These are phyloP conservation scores for Thielaviopsis cerberus DNA, from an alignment of 2,329 filamentous ascomycete genomes.

Conservation along the genomic window DNA sequence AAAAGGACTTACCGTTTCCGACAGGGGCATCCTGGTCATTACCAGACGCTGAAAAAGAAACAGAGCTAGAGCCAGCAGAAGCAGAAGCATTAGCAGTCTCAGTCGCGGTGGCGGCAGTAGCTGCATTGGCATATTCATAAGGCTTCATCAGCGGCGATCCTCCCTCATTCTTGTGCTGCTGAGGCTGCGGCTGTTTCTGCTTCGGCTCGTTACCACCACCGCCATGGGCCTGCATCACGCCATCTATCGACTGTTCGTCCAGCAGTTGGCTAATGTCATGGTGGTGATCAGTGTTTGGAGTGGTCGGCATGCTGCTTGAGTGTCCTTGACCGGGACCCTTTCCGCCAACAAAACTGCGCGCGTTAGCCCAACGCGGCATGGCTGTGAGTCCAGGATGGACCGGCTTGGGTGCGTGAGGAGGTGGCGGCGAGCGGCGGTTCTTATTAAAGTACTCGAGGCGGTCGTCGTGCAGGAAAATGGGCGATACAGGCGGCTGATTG, in stretches of 20 bases:
- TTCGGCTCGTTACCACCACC: neutral
- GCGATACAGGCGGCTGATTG: neutral
- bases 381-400: slow-evolving; percentile 4
- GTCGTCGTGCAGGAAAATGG: slow-evolving; percentile 7
- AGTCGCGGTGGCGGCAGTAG: no score
- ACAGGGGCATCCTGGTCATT: neutral
- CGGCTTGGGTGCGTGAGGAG: slow-evolving; percentile 9
- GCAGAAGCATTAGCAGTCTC: neutral
- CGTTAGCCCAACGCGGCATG: slow-evolving; percentile 11
- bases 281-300: neutral
- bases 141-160: neutral
- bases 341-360: slow-evolving; percentile 5
- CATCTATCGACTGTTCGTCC: neutral
- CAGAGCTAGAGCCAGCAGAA: neutral
- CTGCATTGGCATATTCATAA: no score
- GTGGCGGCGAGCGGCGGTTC: slow-evolving; percentile 5
- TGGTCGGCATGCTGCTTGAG: neutral
- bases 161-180: neutral
- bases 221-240: neutral
- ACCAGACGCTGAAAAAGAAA: neutral
- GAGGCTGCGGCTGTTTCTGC: neutral
- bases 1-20: neutral
- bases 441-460: slow-evolving; percentile 5
- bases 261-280: neutral
- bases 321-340: neutral